These are phyloP conservation scores for Stagonosporopsis vannaccii DNA, from an alignment of 2,329 filamentous ascomycete genomes.

Conservation along the genomic window DNA sequence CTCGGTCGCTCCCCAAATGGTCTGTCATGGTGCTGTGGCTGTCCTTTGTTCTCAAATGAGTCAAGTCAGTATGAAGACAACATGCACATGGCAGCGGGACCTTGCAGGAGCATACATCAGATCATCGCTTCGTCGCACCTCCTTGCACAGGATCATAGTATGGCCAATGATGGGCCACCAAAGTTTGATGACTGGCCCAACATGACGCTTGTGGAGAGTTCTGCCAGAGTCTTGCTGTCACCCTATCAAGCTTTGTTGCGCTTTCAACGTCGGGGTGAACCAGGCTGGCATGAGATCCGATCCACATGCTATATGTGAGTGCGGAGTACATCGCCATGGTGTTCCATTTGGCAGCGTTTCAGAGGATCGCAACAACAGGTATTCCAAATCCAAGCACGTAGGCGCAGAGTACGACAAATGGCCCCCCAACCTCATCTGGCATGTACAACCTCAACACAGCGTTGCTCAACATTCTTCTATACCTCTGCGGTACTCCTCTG, in stretches of 20 bases:
- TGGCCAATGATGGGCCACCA: background rate
- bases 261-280: constrained; percentile 27
- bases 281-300: background rate
- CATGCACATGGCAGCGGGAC: constrained; percentile 1
- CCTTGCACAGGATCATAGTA: constrained; percentile 10
- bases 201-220: constrained; percentile 14
- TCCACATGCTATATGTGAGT: background rate
- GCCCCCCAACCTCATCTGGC: background rate
- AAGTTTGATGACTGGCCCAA: background rate
- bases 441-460: constrained; percentile 1
- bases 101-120: constrained; percentile 10
- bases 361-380: background rate
- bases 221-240: constrained; percentile 34
- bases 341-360: background rate
- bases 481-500: background rate
- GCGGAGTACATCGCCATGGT: background rate
- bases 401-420: constrained; percentile 7
- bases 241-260: constrained; percentile 47
- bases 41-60: background rate
- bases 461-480: background rate
- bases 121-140: constrained; percentile 9
- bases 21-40: background rate
- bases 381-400: background rate
- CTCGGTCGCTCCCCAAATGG: background rate
- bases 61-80: background rate